Base-by-base conservation (phyloP, 805 yeast genomes). In the Candida hungchunana region DNA sequence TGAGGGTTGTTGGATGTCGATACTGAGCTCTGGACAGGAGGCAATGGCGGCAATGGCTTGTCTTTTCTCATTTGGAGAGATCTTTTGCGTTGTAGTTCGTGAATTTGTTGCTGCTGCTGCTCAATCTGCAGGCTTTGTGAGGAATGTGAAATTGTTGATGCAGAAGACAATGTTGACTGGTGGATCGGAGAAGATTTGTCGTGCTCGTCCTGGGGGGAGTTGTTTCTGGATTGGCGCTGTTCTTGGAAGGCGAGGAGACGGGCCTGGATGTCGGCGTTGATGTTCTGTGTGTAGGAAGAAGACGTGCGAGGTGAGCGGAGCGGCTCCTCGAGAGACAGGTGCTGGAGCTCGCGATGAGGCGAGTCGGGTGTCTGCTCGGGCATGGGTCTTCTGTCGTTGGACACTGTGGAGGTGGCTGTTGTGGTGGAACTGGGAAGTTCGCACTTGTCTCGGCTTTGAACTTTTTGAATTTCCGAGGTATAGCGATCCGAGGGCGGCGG, bases 171-270 rank as follows among this genome's bases (percentile, higher is more conserved):
- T n/a, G n/a, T n/a, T n/a, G n/a, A n/a, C n/a, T n/a, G n/a, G 23
- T 32, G 26, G 12, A 32, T 18, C 2, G 49, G 38, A 1, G 51
- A 39, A 1, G 24, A 31, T 33, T 64, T 62, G 32, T 63, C 62
- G 21, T 14, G 25, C 21, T 35, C 43, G n/a, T 35, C 40, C 30
- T 39, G 27, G 3, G 40, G 43, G 7, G 36, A 31, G 26, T 14
- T 31, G 37, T 31, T 39, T 31, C 27, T 32, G 32, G 34, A 27
- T 40, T 77, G 79, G 47, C 96, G 73, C 52, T 82, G 78, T 45
- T 85, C 87, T 58, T 88, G 96, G 50, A 89, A 84, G 0, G 95
- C 96, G 57, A 83, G 63, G 24, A 89, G 71, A 44, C 93, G 69
- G 1, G 96, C 96, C 58, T 88, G 96, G 26, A 87, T 73, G 44